Evolutionary conservation across 768 basidiomycete genomes (phyloP).

Genomic region (Suillus cothurnatus): DNA sequence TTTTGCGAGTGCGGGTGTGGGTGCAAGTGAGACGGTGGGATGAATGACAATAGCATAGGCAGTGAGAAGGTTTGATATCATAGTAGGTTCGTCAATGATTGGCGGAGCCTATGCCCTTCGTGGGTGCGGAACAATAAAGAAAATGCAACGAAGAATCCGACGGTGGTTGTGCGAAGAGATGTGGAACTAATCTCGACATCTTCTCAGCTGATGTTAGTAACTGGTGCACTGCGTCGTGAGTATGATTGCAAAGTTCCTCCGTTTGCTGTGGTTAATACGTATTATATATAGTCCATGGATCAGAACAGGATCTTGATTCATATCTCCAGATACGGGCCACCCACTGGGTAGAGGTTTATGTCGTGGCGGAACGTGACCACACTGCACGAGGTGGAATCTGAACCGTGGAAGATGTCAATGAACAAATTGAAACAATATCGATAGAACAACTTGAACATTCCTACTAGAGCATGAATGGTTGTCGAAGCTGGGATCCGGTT

Average conservation of each 20-base stretch:
- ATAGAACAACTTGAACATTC: too few species aligned
- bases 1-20: conserved; percentile 9
- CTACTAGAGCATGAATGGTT: too few species aligned
- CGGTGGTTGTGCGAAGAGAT: not conserved
- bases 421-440: too few species aligned
- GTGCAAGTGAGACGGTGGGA: not conserved
- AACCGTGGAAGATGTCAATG: too few species aligned
- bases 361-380: too few species aligned
- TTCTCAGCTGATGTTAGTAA: conserved; percentile 24
- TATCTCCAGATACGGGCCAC: too few species aligned
- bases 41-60: not conserved
- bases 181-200: not conserved
- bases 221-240: conserved; percentile 51
- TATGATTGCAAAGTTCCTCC: conserved; percentile 48
- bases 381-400: too few species aligned
- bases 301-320: conserved; percentile 55
- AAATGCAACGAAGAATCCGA: too few species aligned
- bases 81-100: conserved; percentile 15
- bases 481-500: not conserved
- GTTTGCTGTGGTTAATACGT: conserved; percentile 46
- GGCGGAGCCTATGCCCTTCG: conserved; percentile 5
- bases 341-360: too few species aligned
- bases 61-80: not conserved
- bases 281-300: conserved; percentile 65
- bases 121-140: not conserved